Conservation (phyloP, 1,284 basidiomycete species). For the Anthracocystis setariae region DNA sequence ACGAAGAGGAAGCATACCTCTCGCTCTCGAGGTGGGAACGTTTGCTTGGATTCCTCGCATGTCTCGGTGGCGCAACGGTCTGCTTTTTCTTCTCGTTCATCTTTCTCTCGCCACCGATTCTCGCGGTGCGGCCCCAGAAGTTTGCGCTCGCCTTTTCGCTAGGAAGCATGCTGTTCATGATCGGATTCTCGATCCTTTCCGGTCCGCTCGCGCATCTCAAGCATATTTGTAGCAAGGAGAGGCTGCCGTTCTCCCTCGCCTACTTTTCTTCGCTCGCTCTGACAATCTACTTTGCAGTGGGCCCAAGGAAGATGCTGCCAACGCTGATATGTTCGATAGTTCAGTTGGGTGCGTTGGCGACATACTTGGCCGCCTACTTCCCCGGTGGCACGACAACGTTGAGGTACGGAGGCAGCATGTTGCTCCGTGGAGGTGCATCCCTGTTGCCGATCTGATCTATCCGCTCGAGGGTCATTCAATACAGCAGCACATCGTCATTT, state of each 20-base stretch:
- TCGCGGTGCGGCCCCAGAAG: constrained; percentile 70
- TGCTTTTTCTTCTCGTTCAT: constrained; percentile 97
- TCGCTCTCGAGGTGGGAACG: constrained; percentile 65
- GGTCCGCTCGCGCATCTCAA: constrained; percentile 64
- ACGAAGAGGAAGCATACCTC: constrained; percentile 94
- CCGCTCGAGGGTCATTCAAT: neutral
- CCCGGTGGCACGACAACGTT: constrained; percentile 65
- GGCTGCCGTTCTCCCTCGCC: constrained; percentile 72
- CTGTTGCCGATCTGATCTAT: constrained; percentile 54
- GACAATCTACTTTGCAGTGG: constrained; percentile 67
- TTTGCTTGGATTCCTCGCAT: constrained; percentile 91
- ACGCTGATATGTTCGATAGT: constrained; percentile 59
- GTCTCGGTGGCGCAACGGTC: constrained; percentile 85
- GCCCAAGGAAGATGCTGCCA: constrained; percentile 58
- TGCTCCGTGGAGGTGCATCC: constrained; percentile 58
- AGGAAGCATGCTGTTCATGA: constrained; percentile 64
- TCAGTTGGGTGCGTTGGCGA: constrained; percentile 58
- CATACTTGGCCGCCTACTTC: constrained; percentile 65
- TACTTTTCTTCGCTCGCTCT: constrained; percentile 61
- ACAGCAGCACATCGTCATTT: no score
- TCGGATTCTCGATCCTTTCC: constrained; percentile 64
- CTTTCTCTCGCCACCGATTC: constrained; percentile 77
- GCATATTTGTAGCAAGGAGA: constrained; percentile 70
- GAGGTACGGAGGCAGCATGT: constrained; percentile 60
- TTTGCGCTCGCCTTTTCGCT: constrained; percentile 66